A percentile compares a stretch with the other conserved stretches of the same genome.
Conservation (phyloP, 2,329 filamentous ascomycete genomes). For the Diaporthe sp. region DNA sequence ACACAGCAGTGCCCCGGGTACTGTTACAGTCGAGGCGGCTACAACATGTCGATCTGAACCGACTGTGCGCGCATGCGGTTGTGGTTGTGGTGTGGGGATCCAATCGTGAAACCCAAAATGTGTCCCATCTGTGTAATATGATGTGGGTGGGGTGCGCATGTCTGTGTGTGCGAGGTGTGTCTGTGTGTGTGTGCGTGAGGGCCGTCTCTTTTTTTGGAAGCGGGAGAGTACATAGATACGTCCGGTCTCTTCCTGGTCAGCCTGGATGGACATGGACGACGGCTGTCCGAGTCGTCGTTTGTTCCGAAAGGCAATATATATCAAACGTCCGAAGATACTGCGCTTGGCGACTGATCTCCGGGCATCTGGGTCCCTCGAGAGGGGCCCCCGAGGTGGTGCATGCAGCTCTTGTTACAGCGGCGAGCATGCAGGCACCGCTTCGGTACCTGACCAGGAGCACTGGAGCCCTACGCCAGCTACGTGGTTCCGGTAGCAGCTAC, state of each 20-base stretch:
- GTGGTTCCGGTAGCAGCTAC: slow-evolving; percentile 40
- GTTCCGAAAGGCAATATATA: slow-evolving; percentile 21
- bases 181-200: not conserved
- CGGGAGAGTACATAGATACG: slow-evolving; percentile 15
- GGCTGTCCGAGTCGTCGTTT: slow-evolving; percentile 5
- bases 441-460: slow-evolving; percentile 18
- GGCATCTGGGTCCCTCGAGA: slow-evolving; percentile 29
- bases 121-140: slow-evolving; percentile 35
- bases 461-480: not conserved
- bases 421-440: slow-evolving; percentile 18
- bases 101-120: slow-evolving; percentile 38
- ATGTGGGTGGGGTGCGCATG: slow-evolving; percentile 18
- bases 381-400: slow-evolving; percentile 16
- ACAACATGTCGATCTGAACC: slow-evolving; percentile 37
- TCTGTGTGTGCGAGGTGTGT: not conserved
- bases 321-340: slow-evolving; percentile 28
- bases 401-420: slow-evolving; percentile 28
- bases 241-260: not conserved
- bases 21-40: slow-evolving; percentile 23
- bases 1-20: not conserved
- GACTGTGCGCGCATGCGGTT: slow-evolving; percentile 26
- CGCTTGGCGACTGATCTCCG: slow-evolving; percentile 18
- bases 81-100: slow-evolving; percentile 33
- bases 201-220: slow-evolving; percentile 33
- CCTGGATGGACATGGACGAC: slow-evolving; percentile 4